Base-by-base conservation (phyloP, 2,329 filamentous ascomycete genomes). In the Fusarium humuli region DNA sequence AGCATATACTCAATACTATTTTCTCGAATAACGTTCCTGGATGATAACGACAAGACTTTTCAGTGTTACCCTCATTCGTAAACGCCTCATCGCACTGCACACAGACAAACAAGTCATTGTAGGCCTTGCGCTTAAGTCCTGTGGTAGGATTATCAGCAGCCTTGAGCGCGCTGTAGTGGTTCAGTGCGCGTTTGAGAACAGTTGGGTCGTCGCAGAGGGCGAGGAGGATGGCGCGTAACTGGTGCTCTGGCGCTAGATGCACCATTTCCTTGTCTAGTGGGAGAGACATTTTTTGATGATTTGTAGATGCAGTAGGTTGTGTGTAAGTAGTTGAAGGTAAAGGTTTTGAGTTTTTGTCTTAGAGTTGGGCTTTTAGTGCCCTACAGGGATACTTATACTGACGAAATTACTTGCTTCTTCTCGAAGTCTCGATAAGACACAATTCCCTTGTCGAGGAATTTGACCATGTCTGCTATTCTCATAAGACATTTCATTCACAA, bases 201-300 rank as follows among this genome's bases (percentile, higher is more conserved):
- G 6, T 11, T 1, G 3, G 2, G 23, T 67, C 61, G 14, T 61
- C 48, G 40, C 74, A 75, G 12, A 74, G 58, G 3, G 61, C 57
- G 25, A 61, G 47, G 11, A 75, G 70, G 18, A 73, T 62, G 25
- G 68, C 59, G 5, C 70, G 73, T 18, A 75, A 14, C 4, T 64
- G 54, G 1, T 66, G 47, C 11, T 73, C 66, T 30, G 69, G 66
- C 2, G 72, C 73, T 11, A 27, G 40, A 12, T 27, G 61, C 20
- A 37, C 41, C 46, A 65, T 48, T 44, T 66, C 62, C 22, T 48
- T 41, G 6, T 49, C 42, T 16, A 53, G 14, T 29, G 54, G 22
- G 25, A 65, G 42, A 3, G 41, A 53, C 62, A 65, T 50, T n/a
- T 59, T 59, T 40, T 5, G 29, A n/a, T 56, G 34, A 8, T 14